Conservation (phyloP, 2,329 filamentous ascomycete species). For the Aaosphaeria arxii region DNA sequence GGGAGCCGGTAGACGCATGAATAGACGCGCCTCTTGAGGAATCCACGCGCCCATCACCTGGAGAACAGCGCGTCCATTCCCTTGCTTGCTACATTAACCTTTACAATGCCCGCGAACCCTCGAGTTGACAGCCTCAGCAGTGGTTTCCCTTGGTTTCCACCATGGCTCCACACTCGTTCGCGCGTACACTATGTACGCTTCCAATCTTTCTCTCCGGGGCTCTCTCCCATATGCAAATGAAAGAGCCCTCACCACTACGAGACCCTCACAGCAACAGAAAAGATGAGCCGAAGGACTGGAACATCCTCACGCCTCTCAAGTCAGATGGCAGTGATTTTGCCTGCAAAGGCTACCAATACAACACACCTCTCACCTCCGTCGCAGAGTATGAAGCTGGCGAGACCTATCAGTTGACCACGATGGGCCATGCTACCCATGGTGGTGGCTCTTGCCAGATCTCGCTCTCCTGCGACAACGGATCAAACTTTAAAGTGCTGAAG, state of each 20-base stretch:
- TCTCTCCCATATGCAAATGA: conserved; percentile 55
- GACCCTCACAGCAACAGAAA: conserved; percentile 45
- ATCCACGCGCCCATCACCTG: conserved; percentile 21
- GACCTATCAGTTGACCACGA: conserved; percentile 61
- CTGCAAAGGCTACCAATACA: conserved; percentile 67
- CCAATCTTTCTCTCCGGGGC: conserved; percentile 13
- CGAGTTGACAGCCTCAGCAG: conserved; percentile 3
- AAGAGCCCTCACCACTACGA: conserved; percentile 52
- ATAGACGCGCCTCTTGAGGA: conserved; percentile 13
- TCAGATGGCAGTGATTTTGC: conserved; percentile 65
- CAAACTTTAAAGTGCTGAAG: conserved; percentile 67
- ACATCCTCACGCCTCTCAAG: conserved; percentile 66
- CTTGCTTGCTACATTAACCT: conserved; percentile 7
- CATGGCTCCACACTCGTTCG: conserved; percentile 20
- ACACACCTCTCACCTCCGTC: conserved; percentile 51
- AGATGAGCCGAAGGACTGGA: conserved; percentile 58
- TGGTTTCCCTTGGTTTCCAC: conserved; percentile 6
- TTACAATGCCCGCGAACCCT: background rate
- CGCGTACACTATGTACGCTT: conserved; percentile 17
- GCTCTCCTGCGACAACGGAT: conserved; percentile 69
- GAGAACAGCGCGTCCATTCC: conserved; percentile 4
- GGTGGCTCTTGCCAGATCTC: conserved; percentile 77
- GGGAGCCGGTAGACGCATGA: too few species aligned
- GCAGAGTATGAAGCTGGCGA: conserved; percentile 62
- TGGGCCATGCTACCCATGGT: conserved; percentile 58